phyloP scores from a whole-genome alignment of 2,329 filamentous ascomycete genomes.

The Aureobasidium lini region DNA sequence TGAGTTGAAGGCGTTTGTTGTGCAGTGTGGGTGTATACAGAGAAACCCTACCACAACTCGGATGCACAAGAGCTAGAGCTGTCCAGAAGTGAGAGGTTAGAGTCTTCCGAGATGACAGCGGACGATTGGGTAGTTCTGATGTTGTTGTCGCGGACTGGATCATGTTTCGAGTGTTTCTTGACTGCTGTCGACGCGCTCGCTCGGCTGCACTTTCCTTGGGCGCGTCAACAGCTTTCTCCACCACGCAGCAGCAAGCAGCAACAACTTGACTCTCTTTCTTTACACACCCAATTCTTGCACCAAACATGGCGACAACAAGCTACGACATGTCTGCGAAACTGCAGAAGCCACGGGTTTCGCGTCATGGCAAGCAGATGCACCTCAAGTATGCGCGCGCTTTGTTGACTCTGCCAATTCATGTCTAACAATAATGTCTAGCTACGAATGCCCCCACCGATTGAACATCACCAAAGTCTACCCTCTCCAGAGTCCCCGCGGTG shows the following conservation, averaged over 20 bases:
- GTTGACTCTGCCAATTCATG: background rate
- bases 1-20: background rate
- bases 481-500: constrained; percentile 51
- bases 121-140: background rate
- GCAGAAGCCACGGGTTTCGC: constrained; percentile 13
- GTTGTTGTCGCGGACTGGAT: background rate
- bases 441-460: constrained; percentile 52
- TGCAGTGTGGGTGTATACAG: background rate
- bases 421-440: constrained; percentile 36
- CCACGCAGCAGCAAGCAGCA: background rate
- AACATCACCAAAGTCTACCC: constrained; percentile 52
- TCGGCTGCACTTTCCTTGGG: constrained; percentile 7
- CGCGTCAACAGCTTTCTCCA: constrained; percentile 5
- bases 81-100: background rate
- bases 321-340: constrained; percentile 5
- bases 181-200: background rate
- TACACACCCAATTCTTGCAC: background rate
- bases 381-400: constrained; percentile 22
- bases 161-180: background rate
- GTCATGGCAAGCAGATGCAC: constrained; percentile 23
- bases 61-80: background rate
- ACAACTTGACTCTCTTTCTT: background rate
- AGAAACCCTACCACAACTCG: background rate
- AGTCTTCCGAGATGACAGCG: background rate
- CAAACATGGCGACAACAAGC: background rate